Percentiles rank a stretch among this genome's conserved stretches.
Conservation (phyloP, 1,139 yeast genomes). For the Geotrichum australiense region DNA sequence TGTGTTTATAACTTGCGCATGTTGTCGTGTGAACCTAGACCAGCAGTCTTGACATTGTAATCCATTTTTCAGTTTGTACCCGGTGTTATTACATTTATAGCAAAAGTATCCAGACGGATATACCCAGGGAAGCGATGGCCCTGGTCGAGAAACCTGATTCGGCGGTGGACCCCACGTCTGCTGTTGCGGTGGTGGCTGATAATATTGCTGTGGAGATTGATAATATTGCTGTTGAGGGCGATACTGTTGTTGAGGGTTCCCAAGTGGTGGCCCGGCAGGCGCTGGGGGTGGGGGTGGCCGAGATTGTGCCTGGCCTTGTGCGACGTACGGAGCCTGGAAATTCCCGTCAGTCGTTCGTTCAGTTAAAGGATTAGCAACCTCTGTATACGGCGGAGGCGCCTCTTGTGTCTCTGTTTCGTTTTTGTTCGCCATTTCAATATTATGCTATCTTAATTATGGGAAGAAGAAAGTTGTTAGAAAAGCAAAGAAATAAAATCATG, state of each 20-base stretch:
- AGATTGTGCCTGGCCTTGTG: slow-evolving; percentile 4
- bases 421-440: not conserved
- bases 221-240: too few species aligned
- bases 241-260: not conserved
- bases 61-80: slow-evolving; percentile 59
- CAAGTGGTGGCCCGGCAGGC: not conserved
- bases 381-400: slow-evolving; percentile 28
- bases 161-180: too few species aligned
- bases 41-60: slow-evolving; percentile 67
- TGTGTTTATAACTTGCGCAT: slow-evolving; percentile 7
- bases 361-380: slow-evolving; percentile 21
- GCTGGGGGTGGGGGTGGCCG: slow-evolving; percentile 1
- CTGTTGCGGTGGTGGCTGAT: too few species aligned
- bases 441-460: too few species aligned
- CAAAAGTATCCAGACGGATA: slow-evolving; percentile 63
- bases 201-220: too few species aligned
- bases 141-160: too few species aligned
- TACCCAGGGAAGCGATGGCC: slow-evolving; percentile 28
- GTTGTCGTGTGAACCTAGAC: slow-evolving; percentile 48
- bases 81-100: slow-evolving; percentile 69
- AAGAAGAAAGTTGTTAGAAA: too few species aligned
- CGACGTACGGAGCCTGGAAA: slow-evolving; percentile 6
- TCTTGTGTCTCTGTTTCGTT: too few species aligned
- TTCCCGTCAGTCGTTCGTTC: slow-evolving; percentile 10
- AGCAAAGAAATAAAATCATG: too few species aligned